These are phyloP conservation scores for Zygoascus flipseniorum DNA, from an alignment of 805 yeast species.

Conservation along the genomic window DNA sequence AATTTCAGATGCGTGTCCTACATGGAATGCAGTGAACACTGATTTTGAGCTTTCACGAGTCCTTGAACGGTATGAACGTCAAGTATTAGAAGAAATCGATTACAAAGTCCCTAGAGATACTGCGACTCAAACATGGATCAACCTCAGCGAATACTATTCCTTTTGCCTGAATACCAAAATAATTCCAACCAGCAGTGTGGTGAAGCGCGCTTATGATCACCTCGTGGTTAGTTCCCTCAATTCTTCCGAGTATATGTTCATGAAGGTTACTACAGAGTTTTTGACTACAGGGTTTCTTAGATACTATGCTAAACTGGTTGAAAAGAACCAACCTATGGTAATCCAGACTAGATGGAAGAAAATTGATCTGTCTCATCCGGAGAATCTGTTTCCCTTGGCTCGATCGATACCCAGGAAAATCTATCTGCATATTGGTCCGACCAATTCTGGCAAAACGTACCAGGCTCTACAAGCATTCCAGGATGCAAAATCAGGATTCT, in stretches of 20 bases:
- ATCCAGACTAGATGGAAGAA: conserved; percentile 34
- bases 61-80: not conserved
- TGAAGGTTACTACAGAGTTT: not conserved
- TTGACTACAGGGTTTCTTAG: not conserved
- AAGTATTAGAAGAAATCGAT: not conserved
- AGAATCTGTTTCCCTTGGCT: conserved; percentile 80
- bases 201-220: not conserved
- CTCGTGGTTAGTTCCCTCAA: not conserved
- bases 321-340: not conserved
- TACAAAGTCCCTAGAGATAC: not conserved
- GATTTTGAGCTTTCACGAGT: not conserved
- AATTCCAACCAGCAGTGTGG: not conserved
- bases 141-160: not conserved
- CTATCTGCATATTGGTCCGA: conserved; percentile 95
- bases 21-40: not conserved
- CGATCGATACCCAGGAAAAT: conserved; percentile 69
- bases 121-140: not conserved
- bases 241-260: not conserved
- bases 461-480: conserved; percentile 65
- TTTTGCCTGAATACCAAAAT: not conserved
- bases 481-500: conserved; percentile 64
- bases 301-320: not conserved
- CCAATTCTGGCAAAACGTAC: conserved; percentile 92
- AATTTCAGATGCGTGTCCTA: not conserved
- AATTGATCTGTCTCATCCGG: conserved; percentile 48